A percentile compares a stretch with the other conserved stretches of the same genome.
These are phyloP conservation scores for Ilyonectria sp. DNA, from an alignment of 2,329 filamentous ascomycete genomes.

Conservation along the genomic window DNA sequence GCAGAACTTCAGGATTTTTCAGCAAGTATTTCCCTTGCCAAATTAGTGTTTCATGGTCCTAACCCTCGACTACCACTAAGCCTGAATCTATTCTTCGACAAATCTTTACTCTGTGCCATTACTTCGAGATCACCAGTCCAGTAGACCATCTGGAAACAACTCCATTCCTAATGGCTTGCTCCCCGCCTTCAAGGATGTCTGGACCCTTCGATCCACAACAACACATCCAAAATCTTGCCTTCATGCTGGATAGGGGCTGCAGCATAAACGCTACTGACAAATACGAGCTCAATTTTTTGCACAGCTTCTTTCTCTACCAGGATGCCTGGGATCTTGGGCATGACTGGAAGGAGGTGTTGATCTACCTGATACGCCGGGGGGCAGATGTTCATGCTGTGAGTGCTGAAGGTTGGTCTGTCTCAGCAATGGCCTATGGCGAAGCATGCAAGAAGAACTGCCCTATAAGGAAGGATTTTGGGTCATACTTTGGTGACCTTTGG, in stretches of 20 bases:
- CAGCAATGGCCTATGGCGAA: neutral
- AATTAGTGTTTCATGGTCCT: neutral
- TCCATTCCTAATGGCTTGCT: neutral
- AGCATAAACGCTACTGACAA: neutral
- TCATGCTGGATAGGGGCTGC: neutral
- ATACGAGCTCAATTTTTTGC: neutral
- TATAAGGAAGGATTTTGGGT: neutral
- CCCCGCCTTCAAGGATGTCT: neutral
- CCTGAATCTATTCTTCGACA: neutral
- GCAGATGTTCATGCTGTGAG: neutral
- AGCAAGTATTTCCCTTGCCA: neutral
- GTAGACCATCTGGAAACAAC: neutral
- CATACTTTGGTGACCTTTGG: slow-evolving; percentile 36
- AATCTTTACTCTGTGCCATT: neutral
- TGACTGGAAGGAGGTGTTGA: neutral
- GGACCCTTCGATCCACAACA: neutral
- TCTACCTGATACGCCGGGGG: neutral
- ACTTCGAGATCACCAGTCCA: neutral
- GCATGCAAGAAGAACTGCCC: neutral
- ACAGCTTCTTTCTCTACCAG: neutral
- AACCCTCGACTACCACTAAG: neutral
- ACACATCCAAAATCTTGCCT: neutral
- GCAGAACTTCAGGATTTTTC: neutral
- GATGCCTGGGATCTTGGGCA: neutral
- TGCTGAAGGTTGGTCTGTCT: neutral